phyloP scores from a whole-genome alignment of 2,329 filamentous ascomycete genomes.

The Cordyceps cateniannulata region DNA sequence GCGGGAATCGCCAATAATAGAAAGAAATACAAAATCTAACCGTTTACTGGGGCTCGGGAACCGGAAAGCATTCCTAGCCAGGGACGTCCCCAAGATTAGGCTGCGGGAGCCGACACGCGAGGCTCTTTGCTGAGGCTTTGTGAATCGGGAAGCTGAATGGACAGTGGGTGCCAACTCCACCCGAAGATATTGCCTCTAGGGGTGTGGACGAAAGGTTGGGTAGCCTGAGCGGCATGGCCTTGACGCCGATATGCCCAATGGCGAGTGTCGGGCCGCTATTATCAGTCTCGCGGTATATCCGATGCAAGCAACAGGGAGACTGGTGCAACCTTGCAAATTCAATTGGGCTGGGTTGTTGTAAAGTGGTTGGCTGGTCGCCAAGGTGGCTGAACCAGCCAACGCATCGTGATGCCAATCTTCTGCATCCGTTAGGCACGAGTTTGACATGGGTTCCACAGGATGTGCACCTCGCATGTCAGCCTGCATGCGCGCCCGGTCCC shows the following conservation, averaged over 20 bases:
- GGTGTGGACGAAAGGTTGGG: background rate
- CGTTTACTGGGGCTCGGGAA: background rate
- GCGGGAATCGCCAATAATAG: background rate
- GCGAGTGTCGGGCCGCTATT: background rate
- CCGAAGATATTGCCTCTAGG: background rate
- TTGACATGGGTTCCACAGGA: constrained; percentile 5
- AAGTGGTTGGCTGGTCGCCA: background rate
- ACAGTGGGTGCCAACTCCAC: background rate
- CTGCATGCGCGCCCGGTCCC: constrained; percentile 6
- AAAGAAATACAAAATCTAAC: background rate
- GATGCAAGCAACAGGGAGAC: background rate
- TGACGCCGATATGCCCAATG: background rate
- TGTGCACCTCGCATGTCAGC: constrained; percentile 2
- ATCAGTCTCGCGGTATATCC: background rate
- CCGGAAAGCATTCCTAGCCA: constrained; percentile 1
- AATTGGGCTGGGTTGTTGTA: background rate
- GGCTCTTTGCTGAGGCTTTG: background rate
- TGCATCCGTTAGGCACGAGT: background rate
- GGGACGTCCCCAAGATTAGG: background rate
- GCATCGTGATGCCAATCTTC: background rate
- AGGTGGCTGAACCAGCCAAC: constrained; percentile 6
- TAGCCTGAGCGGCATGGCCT: background rate
- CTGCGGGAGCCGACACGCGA: background rate
- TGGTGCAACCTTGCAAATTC: background rate
- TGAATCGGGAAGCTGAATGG: background rate